These are phyloP conservation scores for Trichophyton schoenleinii DNA, from an alignment of 2,329 filamentous ascomycete genomes.

Conservation along the genomic window DNA sequence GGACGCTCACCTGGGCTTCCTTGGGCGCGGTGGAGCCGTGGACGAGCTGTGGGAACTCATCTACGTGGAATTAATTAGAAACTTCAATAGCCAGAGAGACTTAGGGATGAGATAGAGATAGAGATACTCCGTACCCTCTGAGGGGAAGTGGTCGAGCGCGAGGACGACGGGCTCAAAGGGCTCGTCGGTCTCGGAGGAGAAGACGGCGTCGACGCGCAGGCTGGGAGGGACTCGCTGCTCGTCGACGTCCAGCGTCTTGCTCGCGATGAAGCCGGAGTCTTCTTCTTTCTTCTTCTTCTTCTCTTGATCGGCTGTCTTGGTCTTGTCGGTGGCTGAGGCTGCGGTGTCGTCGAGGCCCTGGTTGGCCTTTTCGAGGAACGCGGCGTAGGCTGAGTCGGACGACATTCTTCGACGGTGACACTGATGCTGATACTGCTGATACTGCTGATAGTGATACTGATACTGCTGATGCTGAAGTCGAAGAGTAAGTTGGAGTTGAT, in stretches of 20 bases:
- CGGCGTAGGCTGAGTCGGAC: constrained; percentile 68
- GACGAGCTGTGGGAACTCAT: not conserved
- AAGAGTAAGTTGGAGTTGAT: no score
- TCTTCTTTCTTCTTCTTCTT: constrained; percentile 14
- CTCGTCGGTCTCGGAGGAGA: constrained; percentile 73
- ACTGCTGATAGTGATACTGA: not conserved
- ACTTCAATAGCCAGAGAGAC: not conserved
- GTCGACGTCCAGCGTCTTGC: constrained; percentile 14
- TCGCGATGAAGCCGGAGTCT: constrained; percentile 24
- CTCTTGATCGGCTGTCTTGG: not conserved
- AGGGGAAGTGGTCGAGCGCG: constrained; percentile 33
- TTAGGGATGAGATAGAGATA: not conserved
- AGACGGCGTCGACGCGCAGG: constrained; percentile 51
- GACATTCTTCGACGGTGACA: constrained; percentile 22
- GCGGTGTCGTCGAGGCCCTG: constrained; percentile 37
- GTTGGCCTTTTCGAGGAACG: constrained; percentile 81
- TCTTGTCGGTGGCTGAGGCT: constrained; percentile 4
- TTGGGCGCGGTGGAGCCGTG: not conserved
- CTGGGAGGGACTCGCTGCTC: constrained; percentile 48
- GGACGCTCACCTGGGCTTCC: constrained; percentile 30
- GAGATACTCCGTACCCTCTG: not conserved
- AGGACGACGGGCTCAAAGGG: constrained; percentile 67
- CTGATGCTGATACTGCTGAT: not conserved
- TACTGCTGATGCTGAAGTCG: not conserved
- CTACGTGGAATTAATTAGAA: not conserved